phyloP scores from a whole-genome alignment of 2,329 filamentous ascomycete genomes.

The Pseudogymnoascus sp. region DNA sequence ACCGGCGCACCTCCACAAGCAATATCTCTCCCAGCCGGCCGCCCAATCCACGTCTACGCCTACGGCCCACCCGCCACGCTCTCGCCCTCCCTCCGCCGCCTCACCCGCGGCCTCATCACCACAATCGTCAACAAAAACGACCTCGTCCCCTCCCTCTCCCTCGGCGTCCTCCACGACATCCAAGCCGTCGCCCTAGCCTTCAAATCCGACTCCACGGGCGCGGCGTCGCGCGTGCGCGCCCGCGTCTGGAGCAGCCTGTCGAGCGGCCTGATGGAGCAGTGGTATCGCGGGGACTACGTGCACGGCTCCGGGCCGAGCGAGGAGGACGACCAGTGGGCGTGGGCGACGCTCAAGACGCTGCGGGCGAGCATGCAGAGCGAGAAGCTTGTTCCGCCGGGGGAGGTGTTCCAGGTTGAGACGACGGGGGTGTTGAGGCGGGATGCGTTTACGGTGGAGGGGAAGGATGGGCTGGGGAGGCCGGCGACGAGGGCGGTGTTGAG shows the following conservation, averaged over 20 bases:
- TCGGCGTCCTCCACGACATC: slow-evolving; percentile 67
- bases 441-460: slow-evolving; percentile 41
- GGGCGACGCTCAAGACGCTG: slow-evolving; percentile 56
- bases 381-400: slow-evolving; percentile 66
- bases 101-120: slow-evolving; percentile 66
- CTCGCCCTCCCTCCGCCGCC: slow-evolving; percentile 59
- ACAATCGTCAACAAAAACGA: slow-evolving; percentile 66
- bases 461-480: slow-evolving; percentile 47
- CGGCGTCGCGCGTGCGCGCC: slow-evolving; percentile 57
- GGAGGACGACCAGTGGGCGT: slow-evolving; percentile 61
- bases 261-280: slow-evolving; percentile 52
- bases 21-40: slow-evolving; percentile 52
- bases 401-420: slow-evolving; percentile 65
- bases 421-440: slow-evolving; percentile 59
- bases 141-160: slow-evolving; percentile 63
- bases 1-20: slow-evolving; percentile 19
- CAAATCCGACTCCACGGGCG: slow-evolving; percentile 60
- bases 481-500: slow-evolving; percentile 61
- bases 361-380: slow-evolving; percentile 58
- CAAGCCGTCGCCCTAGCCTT: slow-evolving; percentile 65
- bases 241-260: slow-evolving; percentile 59
- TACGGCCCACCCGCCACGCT: slow-evolving; percentile 69
- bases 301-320: slow-evolving; percentile 30
- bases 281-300: slow-evolving; percentile 41
- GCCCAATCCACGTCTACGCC: slow-evolving; percentile 70